Evolutionary conservation across 371 early-diverging fungal species (phyloP).

Genomic region (Mortierella sp.): DNA sequence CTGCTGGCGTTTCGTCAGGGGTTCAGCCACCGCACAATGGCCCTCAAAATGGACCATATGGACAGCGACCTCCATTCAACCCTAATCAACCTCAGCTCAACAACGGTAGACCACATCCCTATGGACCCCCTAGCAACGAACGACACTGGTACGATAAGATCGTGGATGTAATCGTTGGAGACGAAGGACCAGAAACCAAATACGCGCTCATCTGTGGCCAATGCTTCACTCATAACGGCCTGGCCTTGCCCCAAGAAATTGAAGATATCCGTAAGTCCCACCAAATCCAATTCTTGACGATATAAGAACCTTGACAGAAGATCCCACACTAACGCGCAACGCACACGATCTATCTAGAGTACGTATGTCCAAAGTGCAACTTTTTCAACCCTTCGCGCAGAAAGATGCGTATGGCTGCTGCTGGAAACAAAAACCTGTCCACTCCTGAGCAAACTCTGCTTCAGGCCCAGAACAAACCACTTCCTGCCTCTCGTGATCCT

Average conservation of each 20-base stretch:
- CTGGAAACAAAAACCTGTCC: slow-evolving; percentile 12
- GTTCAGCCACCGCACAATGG: slow-evolving; percentile 20
- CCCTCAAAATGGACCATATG: slow-evolving; percentile 20
- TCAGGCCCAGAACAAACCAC: slow-evolving; percentile 30
- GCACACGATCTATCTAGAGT: slow-evolving; percentile 50
- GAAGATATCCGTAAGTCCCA: slow-evolving; percentile 70
- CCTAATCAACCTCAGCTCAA: slow-evolving; percentile 16
- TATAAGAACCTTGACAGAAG: too few relatives aligned
- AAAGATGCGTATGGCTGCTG: slow-evolving; percentile 20
- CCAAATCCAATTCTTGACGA: too few relatives aligned
- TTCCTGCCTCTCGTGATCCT: slow-evolving; percentile 39
- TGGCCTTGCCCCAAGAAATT: slow-evolving; percentile 86
- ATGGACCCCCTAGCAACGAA: slow-evolving; percentile 21
- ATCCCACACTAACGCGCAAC: too few relatives aligned
- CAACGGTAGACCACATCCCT: slow-evolving; percentile 16
- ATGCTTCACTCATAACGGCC: slow-evolving; percentile 93
- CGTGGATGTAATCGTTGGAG: slow-evolving; percentile 89
- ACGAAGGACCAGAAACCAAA: slow-evolving; percentile 81
- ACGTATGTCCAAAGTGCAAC: slow-evolving; percentile 63
- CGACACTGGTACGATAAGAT: slow-evolving; percentile 85
- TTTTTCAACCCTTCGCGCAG: slow-evolving; percentile 58
- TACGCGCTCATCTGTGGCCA: slow-evolving; percentile 92
- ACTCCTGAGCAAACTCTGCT: slow-evolving; percentile 27
- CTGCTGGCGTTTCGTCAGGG: slow-evolving; percentile 24
- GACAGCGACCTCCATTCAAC: slow-evolving; percentile 10